Conservation (phyloP, 768 basidiomycete species). For the Suillus americanus region DNA sequence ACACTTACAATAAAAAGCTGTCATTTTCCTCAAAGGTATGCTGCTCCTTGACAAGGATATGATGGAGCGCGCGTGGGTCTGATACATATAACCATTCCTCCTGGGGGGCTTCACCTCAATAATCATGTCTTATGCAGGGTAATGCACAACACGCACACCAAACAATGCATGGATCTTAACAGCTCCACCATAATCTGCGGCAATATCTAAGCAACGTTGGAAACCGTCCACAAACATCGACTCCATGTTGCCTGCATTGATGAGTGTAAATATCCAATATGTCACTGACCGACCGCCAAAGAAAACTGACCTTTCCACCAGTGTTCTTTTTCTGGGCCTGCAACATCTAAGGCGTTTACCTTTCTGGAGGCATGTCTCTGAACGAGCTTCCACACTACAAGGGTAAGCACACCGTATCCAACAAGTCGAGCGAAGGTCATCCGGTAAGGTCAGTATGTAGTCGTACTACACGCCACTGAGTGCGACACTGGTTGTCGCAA, state of each 20-base stretch:
- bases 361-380: background rate
- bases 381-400: background rate
- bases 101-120: slow-evolving; percentile 8
- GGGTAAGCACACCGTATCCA: background rate
- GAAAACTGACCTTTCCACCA: background rate
- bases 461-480: background rate
- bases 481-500: background rate
- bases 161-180: slow-evolving; percentile 36
- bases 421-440: background rate
- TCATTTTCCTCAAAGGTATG: slow-evolving; percentile 26
- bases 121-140: slow-evolving; percentile 21
- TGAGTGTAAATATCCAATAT: background rate
- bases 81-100: slow-evolving; percentile 22
- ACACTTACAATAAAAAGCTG: slow-evolving; percentile 16
- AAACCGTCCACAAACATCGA: background rate
- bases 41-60: slow-evolving; percentile 29
- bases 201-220: background rate
- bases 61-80: slow-evolving; percentile 30
- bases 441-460: no score
- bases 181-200: background rate
- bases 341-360: background rate
- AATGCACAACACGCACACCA: slow-evolving; percentile 33
- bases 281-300: background rate
- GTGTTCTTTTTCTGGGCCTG: background rate
- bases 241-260: background rate